Evolutionary conservation across 495 filamentous ascomycete genomes (phyloP), one percentile per base, ranked within the genome.

Genomic region (Penicillium odoratum): DNA sequence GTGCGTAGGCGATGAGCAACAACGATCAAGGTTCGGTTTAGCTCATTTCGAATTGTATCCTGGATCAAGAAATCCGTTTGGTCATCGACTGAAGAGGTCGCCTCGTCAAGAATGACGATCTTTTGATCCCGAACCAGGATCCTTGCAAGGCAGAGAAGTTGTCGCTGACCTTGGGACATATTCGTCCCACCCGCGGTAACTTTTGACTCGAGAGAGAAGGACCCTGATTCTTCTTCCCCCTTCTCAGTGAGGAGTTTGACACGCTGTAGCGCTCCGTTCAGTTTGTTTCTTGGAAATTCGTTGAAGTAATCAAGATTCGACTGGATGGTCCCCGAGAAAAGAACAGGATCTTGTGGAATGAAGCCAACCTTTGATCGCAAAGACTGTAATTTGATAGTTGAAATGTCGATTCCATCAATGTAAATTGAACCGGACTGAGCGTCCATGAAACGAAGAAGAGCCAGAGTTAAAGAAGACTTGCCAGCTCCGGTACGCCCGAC

Each of bases 401-500:
- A 52, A 8, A 40, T 52, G 16, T 52, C 34, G 7, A 52, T n/a
- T 9, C 50, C 50, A 10, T 52, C 50, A 15, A 52, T 52, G 0
- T 29, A 7, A 25, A 52, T 28, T 0, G 33, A 15, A 10, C 50
- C 50, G 7, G 9, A 10, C 4, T 7, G 16, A 7, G 50, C 16
- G 6, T 52, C 34, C 5, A 52, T 52, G 13, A 52, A 28, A 5
- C 50, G 31, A 21, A 52, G 36, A 11, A 52, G 50, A 15, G 50
- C 34, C 3, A 52, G 9, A 11, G 50, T 40, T 9, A 52, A 15
- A 0, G 50, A 40, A 13, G 50, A 52, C 28, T 52, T 52, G n/a
- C 50, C 50, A 4, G 50, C 33, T 25, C 50, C 50, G 25, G 50
- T 52, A 7, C 50, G 50, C 29, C 50, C 50, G 18, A 52, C 50